Percentiles rank a stretch among this genome's conserved stretches.
phyloP scores from a whole-genome alignment of 78 protist genomes.

The Dictyostelium brefeldianum region DNA sequence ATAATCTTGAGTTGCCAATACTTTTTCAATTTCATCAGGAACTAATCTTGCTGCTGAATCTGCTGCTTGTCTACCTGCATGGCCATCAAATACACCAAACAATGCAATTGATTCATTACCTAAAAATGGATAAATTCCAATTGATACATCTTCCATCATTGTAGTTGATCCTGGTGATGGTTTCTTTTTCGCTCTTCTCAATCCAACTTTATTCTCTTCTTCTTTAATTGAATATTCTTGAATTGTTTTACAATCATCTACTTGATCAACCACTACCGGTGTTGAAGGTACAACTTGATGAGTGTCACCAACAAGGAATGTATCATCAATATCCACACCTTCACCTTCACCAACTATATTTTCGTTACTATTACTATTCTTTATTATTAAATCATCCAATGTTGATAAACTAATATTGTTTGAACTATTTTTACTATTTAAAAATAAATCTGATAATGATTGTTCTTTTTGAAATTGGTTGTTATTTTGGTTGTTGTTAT shows the following conservation, averaged over 20 bases:
- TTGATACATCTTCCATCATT: slow-evolving; percentile 81
- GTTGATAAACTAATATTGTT: not conserved
- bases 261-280: not conserved
- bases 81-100: slow-evolving; percentile 84
- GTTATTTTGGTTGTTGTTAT: not conserved
- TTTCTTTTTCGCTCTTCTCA: slow-evolving; percentile 79
- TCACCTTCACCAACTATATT: not conserved
- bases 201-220: slow-evolving; percentile 64
- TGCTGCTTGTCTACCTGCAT: slow-evolving; percentile 82
- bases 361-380: not conserved
- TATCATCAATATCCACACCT: not conserved
- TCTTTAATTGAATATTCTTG: slow-evolving; percentile 50
- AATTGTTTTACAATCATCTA: not conserved
- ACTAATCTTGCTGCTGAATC: slow-evolving; percentile 48
- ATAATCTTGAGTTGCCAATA: not conserved
- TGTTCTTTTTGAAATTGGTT: not conserved
- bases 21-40: slow-evolving; percentile 29
- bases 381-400: not conserved
- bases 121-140: slow-evolving; percentile 49
- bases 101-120: slow-evolving; percentile 8
- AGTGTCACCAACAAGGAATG: not conserved
- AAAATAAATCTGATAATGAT: slow-evolving; percentile 29
- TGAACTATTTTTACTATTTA: not conserved
- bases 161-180: slow-evolving; percentile 32
- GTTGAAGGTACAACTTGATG: not conserved